phyloP scores from a whole-genome alignment of 176 grass and related monocot genomes.

The Tillandsia fasciculata region DNA sequence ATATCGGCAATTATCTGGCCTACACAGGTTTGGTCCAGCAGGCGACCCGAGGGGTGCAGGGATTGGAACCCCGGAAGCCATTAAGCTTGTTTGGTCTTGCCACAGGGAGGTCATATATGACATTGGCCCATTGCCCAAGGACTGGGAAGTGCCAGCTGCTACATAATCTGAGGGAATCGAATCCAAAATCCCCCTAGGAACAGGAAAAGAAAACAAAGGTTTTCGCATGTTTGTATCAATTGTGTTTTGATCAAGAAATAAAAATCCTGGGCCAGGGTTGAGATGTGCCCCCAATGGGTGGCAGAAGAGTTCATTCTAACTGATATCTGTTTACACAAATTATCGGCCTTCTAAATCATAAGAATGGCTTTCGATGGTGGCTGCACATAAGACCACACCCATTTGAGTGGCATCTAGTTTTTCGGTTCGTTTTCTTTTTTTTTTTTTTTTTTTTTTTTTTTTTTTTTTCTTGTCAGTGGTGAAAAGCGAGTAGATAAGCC shows the following conservation, averaged over 20 bases:
- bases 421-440: too few relatives aligned
- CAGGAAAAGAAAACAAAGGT: too few relatives aligned
- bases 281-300: too few relatives aligned
- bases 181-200: neutral
- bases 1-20: neutral
- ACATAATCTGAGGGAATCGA: slow-evolving; percentile 28
- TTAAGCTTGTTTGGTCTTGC: slow-evolving; percentile 95
- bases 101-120: slow-evolving; percentile 95
- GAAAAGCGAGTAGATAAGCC: too few relatives aligned
- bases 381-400: neutral
- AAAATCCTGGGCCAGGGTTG: too few relatives aligned
- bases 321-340: too few relatives aligned
- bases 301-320: too few relatives aligned
- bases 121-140: slow-evolving; percentile 44
- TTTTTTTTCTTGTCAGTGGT: too few relatives aligned
- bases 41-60: slow-evolving; percentile 89
- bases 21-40: slow-evolving; percentile 82
- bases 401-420: too few relatives aligned
- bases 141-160: slow-evolving; percentile 54
- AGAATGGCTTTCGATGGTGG: neutral
- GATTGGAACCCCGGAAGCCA: slow-evolving; percentile 91
- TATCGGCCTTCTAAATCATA: neutral
- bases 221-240: too few relatives aligned
- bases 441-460: too few relatives aligned
- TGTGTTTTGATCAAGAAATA: too few relatives aligned